Evolutionary conservation across 2,329 filamentous ascomycete genomes (phyloP).

Genomic region (Colletotrichum orbiculare): DNA sequence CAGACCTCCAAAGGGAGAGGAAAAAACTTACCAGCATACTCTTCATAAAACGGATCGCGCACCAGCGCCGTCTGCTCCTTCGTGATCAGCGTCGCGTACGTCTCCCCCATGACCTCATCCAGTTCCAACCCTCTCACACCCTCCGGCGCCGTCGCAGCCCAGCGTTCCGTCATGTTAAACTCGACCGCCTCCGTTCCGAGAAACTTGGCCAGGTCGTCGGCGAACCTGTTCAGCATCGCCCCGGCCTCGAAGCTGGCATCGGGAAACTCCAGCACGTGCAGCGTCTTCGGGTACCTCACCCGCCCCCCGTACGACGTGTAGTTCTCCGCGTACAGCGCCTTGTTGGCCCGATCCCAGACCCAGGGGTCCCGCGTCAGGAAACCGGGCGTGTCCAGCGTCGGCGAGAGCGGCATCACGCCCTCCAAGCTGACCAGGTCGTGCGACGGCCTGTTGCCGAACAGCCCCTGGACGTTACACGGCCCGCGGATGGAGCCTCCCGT

Average conservation of each 20-base stretch:
- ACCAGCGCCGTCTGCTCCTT: slow-evolving; percentile 51
- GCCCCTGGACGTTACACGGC: slow-evolving; percentile 54
- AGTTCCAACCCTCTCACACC: slow-evolving; percentile 37
- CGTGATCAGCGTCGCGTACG: slow-evolving; percentile 50
- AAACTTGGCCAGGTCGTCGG: slow-evolving; percentile 42
- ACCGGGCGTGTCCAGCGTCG: slow-evolving; percentile 56
- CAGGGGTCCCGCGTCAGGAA: slow-evolving; percentile 51
- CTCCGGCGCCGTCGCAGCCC: slow-evolving; percentile 41
- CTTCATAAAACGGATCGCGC: slow-evolving; percentile 51
- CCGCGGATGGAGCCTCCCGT: slow-evolving; percentile 60
- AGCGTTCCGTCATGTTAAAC: slow-evolving; percentile 41
- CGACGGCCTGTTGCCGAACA: slow-evolving; percentile 58
- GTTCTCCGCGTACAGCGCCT: slow-evolving; percentile 47
- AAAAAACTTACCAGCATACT: slow-evolving; percentile 47
- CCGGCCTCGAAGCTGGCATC: slow-evolving; percentile 33
- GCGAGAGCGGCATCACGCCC: slow-evolving; percentile 54
- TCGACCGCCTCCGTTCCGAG: slow-evolving; percentile 39
- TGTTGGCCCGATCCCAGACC: slow-evolving; percentile 47
- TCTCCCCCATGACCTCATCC: slow-evolving; percentile 43
- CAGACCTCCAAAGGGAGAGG: too few relatives aligned
- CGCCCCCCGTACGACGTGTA: slow-evolving; percentile 41
- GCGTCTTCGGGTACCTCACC: slow-evolving; percentile 39
- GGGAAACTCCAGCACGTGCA: slow-evolving; percentile 46
- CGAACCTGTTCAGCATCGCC: slow-evolving; percentile 43
- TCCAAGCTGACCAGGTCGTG: slow-evolving; percentile 53